Conservation (phyloP, 352 stramenopile genomes). For the Pythium chondricola region DNA sequence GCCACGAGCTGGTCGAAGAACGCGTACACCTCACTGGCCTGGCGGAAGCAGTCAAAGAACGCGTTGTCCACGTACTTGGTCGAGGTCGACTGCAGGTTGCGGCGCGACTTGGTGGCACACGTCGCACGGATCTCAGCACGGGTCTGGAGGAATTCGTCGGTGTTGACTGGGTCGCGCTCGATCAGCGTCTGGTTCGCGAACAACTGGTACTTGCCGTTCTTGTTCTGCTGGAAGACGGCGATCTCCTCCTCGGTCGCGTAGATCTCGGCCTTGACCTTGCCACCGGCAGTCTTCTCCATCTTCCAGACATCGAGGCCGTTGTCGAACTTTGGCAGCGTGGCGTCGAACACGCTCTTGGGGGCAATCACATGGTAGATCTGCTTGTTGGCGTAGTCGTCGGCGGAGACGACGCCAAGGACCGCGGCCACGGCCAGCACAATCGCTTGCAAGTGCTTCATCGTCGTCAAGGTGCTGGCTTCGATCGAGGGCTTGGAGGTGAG, state of each 20-base stretch:
- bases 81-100: constrained; percentile 4
- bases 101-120: constrained; percentile 1
- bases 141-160: background rate
- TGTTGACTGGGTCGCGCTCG: constrained; percentile 14
- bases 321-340: constrained; percentile 2
- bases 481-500: constrained; percentile 4
- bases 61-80: constrained; percentile 20
- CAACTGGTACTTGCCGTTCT: constrained; percentile 1
- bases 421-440: constrained; percentile 3
- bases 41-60: constrained; percentile 29
- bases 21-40: constrained; percentile 13
- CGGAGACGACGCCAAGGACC: constrained; percentile 1
- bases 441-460: constrained; percentile 20
- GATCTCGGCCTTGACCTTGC: constrained; percentile 16
- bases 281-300: background rate
- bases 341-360: constrained; percentile 11
- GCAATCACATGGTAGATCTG: constrained; percentile 24
- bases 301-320: constrained; percentile 15
- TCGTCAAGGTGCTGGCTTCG: background rate
- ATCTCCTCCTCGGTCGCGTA: constrained; percentile 14
- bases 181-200: constrained; percentile 9
- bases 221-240: constrained; percentile 5
- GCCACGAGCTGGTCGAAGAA: constrained; percentile 18
- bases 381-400: constrained; percentile 11
- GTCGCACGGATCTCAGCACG: constrained; percentile 1